These are phyloP conservation scores for Solanum hybrid DNA, from an alignment of 305 asterid species.

Conservation along the genomic window DNA sequence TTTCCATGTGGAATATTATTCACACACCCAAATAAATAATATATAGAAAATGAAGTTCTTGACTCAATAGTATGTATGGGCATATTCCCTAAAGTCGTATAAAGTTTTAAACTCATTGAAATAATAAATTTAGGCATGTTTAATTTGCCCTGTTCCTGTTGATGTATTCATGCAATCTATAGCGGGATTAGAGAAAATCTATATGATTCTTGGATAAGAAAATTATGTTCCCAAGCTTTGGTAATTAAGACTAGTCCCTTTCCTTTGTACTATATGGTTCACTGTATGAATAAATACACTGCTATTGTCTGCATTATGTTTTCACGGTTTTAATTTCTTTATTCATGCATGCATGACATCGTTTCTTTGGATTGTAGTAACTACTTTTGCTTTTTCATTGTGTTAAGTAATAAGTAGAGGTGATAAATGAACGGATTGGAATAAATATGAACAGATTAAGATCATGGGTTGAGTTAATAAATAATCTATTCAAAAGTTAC, in stretches of 20 bases:
- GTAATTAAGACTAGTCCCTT: not conserved
- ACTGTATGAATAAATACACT: not conserved
- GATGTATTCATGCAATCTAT: not conserved
- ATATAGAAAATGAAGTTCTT: not conserved
- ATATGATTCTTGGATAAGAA: not conserved
- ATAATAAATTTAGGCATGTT: not conserved
- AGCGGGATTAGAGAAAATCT: conserved; percentile 10
- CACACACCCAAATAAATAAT: not conserved
- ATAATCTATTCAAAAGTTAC: too few species aligned
- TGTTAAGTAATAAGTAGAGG: not conserved
- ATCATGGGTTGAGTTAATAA: not conserved
- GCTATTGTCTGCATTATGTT: too few species aligned
- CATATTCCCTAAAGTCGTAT: not conserved
- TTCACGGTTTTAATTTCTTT: not conserved
- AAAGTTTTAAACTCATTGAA: not conserved
- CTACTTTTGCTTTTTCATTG: not conserved
- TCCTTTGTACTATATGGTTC: not conserved
- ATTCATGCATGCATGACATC: not conserved
- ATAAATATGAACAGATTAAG: not conserved
- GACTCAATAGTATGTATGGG: not conserved
- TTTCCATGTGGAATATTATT: not conserved
- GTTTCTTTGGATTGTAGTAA: not conserved
- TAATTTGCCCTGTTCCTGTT: not conserved
- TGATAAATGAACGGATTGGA: not conserved
- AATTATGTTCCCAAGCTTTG: not conserved